These are phyloP conservation scores for Casaregolazyma lundiana DNA, from an alignment of 1,139 yeast species.

Conservation along the genomic window DNA sequence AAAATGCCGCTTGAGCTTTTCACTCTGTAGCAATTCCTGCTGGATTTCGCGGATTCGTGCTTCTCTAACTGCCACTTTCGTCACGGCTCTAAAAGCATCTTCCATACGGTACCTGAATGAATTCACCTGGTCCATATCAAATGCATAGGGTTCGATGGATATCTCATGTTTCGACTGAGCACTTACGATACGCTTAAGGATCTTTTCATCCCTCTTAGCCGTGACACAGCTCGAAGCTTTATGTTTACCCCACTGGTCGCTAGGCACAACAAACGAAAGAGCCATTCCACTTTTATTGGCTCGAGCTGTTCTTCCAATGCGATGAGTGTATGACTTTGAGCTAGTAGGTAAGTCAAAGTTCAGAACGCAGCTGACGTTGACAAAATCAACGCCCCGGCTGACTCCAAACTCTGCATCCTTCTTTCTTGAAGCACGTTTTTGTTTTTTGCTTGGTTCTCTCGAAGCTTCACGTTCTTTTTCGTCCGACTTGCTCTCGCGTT, in stretches of 20 bases:
- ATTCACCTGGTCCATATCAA: constrained; percentile 89
- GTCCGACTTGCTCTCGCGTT: constrained; percentile 8
- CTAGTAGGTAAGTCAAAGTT: constrained; percentile 93
- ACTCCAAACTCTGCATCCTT: constrained; percentile 74
- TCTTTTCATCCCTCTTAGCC: constrained; percentile 82
- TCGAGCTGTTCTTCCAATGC: constrained; percentile 97
- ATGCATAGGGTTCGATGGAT: constrained; percentile 62
- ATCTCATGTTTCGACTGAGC: constrained; percentile 71
- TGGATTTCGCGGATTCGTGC: constrained; percentile 90
- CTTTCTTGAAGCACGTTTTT: constrained; percentile 24
- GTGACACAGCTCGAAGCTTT: constrained; percentile 67
- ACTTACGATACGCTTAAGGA: constrained; percentile 67
- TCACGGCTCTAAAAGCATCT: constrained; percentile 94
- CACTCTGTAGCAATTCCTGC: constrained; percentile 81
- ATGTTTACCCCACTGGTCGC: constrained; percentile 83
- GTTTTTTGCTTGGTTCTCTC: constrained; percentile 13
- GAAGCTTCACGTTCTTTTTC: constrained; percentile 11
- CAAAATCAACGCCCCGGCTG: constrained; percentile 95
- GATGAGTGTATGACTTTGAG: constrained; percentile 84
- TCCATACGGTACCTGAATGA: constrained; percentile 96
- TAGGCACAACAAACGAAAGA: constrained; percentile 83
- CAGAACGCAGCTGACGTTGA: constrained; percentile 91
- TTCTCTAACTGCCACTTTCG: constrained; percentile 84
- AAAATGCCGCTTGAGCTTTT: constrained; percentile 87
- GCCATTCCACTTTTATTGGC: constrained; percentile 97